Evolutionary conservation across 257 asterid species (phyloP), one percentile per base, ranked within the genome.

Genomic region (Craterostigma plantagineum): DNA sequence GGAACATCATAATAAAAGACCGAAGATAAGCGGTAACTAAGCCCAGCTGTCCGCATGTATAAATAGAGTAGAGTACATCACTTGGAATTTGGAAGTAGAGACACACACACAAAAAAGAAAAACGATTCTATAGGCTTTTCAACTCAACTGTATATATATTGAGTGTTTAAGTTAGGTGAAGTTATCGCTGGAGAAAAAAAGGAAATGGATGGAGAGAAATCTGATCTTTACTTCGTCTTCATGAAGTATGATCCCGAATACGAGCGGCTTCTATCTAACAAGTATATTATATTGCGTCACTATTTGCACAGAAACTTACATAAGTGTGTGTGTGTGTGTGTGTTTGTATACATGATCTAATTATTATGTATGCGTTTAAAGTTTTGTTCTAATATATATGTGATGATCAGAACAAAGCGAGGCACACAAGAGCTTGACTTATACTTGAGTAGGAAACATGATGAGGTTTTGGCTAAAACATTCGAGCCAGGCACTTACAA

Each of bases 241-340:
- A 65, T 84, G 96, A 74, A 77, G 48, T 80, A 70, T 34, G 93
- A 84, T 59, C 72, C 93, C 1, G 76, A 84, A 49, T 84, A 77
- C 45, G 92, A 77, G 33, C 81, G 92, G 35, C 93, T 83, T 41
- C 77, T 69, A 34, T 71, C 91, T 23, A 67, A 45, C 72, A 73
- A 77, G 91, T 71, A 35, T 12, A 12, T 1, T 43, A 14, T 43
- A 15, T 17, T 18, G n/a, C n/a, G n/a, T 18, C 27, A 17, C 13
- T 16, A 14, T n/a, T 34, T 16, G 33, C 3, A n/a, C 10, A 14
- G n/a, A n/a, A n/a, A n/a, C 1, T 4, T 43, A 38, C 10, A n/a
- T n/a, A n/a, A n/a, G n/a, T 34, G 6, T 34, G 11, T 1, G 18
- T 15, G 5, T 34, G 3, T 36, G 17, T 49, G n/a, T n/a, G n/a